phyloP scores from a whole-genome alignment of 805 yeast genomes.

The Priceomyces fermenticarens region DNA sequence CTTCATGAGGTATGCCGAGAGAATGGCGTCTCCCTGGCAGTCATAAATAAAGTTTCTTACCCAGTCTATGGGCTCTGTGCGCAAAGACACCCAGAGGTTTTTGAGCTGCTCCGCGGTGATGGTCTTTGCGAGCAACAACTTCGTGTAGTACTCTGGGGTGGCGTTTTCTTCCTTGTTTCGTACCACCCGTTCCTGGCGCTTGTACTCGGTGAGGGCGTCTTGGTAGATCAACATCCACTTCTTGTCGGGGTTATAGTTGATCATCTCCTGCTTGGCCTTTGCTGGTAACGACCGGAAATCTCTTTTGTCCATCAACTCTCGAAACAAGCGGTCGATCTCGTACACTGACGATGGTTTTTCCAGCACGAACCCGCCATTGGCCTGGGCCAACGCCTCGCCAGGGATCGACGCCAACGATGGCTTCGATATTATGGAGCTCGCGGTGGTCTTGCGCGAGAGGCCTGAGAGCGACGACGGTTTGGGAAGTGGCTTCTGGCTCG shows the following conservation, averaged over 20 bases:
- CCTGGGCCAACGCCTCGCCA: conserved; percentile 12
- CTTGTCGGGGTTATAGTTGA: conserved; percentile 67
- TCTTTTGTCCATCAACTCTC: conserved; percentile 77
- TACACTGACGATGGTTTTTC: conserved; percentile 66
- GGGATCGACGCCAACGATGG: conserved; percentile 19
- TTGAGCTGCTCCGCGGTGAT: conserved; percentile 70
- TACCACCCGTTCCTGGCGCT: conserved; percentile 39
- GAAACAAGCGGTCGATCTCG: conserved; percentile 71
- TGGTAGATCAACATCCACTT: conserved; percentile 92
- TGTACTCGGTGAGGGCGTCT: conserved; percentile 74
- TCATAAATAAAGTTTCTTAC: conserved; percentile 67
- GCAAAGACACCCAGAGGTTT: conserved; percentile 83
- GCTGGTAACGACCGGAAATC: conserved; percentile 71
- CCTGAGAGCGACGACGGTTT: background rate
- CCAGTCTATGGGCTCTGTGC: conserved; percentile 87
- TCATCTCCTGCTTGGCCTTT: conserved; percentile 73
- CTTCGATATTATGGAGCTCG: conserved; percentile 22
- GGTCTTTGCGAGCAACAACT: conserved; percentile 65
- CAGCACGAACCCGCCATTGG: conserved; percentile 28
- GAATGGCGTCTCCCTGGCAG: conserved; percentile 76
- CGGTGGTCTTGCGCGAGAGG: conserved; percentile 22
- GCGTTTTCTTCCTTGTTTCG: conserved; percentile 25
- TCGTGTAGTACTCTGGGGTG: conserved; percentile 75
- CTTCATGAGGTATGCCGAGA: conserved; percentile 53
- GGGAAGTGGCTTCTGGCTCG: conserved; percentile 6